Conservation (phyloP, 2,329 filamentous ascomycete species). For the Diaporthe destruens region DNA sequence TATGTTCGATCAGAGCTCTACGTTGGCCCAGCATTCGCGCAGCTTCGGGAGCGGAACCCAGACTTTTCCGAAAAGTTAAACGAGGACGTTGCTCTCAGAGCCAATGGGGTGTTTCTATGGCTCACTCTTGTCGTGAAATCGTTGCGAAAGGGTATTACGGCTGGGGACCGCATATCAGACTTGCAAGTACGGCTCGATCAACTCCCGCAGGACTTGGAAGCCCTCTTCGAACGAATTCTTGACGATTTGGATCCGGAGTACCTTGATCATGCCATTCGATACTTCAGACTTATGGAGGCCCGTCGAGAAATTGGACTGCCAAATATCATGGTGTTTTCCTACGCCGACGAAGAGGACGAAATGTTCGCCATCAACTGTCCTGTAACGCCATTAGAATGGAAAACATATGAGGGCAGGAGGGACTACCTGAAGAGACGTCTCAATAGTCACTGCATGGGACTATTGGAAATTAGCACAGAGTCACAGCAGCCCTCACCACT, state of each 20-base stretch:
- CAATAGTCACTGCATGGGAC: slow-evolving; percentile 7
- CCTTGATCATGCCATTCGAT: neutral
- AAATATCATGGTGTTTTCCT: neutral
- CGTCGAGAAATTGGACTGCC: neutral
- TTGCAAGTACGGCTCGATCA: neutral
- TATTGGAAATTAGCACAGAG: neutral
- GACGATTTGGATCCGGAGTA: neutral
- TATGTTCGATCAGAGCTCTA: neutral
- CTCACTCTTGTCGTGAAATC: neutral
- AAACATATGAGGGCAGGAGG: neutral
- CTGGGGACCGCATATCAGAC: neutral
- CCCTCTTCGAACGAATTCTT: neutral
- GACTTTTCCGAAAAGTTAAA: neutral
- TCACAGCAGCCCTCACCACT: neutral
- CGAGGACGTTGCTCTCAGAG: neutral
- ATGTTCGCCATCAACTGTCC: neutral
- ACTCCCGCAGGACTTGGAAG: neutral
- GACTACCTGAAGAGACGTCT: neutral
- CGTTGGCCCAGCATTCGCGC: neutral
- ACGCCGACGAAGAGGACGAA: neutral
- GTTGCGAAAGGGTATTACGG: neutral
- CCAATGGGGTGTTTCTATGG: neutral
- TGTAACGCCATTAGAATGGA: neutral
- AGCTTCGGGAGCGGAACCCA: neutral
- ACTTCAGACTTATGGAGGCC: neutral